Conservation (phyloP, 2,329 filamentous ascomycete genomes). For the Colletotrichum aenigma region DNA sequence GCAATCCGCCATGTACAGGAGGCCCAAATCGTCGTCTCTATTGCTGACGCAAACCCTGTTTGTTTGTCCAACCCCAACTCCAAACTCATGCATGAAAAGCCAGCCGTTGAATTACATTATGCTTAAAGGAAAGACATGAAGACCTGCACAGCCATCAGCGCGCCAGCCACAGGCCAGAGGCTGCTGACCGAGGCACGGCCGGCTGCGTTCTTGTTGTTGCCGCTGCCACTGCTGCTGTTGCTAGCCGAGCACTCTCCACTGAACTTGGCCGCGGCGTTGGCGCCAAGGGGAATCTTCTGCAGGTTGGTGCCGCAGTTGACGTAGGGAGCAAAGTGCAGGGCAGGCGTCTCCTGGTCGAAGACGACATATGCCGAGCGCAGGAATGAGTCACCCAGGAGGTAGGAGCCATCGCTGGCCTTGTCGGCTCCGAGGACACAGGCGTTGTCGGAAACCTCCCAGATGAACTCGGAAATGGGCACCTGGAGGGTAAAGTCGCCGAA, state of each 20-base stretch:
- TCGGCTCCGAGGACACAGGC: conserved; percentile 52
- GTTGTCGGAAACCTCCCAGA: conserved; percentile 39
- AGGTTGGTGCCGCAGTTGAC: conserved; percentile 28
- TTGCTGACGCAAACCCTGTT: background rate
- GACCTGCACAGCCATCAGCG: background rate
- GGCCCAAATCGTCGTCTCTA: background rate
- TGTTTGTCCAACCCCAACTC: conserved; percentile 4
- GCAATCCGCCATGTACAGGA: conserved; percentile 2
- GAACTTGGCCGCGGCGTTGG: conserved; percentile 23
- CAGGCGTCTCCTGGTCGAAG: conserved; percentile 27
- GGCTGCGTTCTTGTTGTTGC: conserved; percentile 3
- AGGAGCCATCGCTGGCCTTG: conserved; percentile 33
- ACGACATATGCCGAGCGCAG: conserved; percentile 49
- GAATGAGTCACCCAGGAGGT: conserved; percentile 48
- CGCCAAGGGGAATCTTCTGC: conserved; percentile 25
- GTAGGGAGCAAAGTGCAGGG: conserved; percentile 29
- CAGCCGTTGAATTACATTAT: conserved; percentile 6
- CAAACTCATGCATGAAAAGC: background rate
- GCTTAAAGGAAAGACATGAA: conserved; percentile 13
- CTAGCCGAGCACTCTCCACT: conserved; percentile 23
- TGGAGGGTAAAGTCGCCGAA: conserved; percentile 50
- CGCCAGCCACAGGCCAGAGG: background rate
- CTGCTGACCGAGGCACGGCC: background rate
- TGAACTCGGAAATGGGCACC: conserved; percentile 51
- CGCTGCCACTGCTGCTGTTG: background rate